A percentile compares a stretch with the other conserved stretches of the same genome.
Conservation (phyloP, 2,329 filamentous ascomycete genomes). For the Neoarthrinium moseri region DNA sequence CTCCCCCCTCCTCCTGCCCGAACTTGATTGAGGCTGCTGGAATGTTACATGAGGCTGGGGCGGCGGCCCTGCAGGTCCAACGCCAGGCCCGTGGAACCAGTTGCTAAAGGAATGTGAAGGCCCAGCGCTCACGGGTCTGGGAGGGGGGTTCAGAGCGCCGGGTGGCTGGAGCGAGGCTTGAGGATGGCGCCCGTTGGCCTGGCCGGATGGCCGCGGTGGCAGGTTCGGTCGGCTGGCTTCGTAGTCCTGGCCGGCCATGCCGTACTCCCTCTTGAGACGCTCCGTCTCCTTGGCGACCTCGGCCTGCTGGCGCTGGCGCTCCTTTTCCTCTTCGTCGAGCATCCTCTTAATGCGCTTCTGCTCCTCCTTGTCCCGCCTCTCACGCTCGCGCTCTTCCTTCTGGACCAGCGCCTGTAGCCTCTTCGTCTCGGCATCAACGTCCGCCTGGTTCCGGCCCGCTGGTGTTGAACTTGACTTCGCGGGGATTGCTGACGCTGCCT, state of each 20-base stretch:
- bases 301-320: conserved; percentile 53
- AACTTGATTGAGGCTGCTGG: conserved; percentile 45
- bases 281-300: conserved; percentile 80
- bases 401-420: conserved; percentile 61
- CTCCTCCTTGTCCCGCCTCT: conserved; percentile 53
- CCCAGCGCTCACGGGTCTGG: conserved; percentile 48
- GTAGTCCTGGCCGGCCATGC: conserved; percentile 49
- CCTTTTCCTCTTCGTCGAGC: conserved; percentile 65
- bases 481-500: conserved; percentile 26
- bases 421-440: conserved; percentile 74
- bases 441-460: conserved; percentile 33
- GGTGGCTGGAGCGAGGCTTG: conserved; percentile 25
- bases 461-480: conserved; percentile 21
- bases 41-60: conserved; percentile 25
- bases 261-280: conserved; percentile 68
- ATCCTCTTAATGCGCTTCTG: conserved; percentile 61
- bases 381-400: conserved; percentile 53
- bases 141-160: conserved; percentile 28
- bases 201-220: conserved; percentile 26
- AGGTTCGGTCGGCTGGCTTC: conserved; percentile 25
- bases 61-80: conserved; percentile 10
- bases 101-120: conserved; percentile 29
- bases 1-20: conserved; percentile 28
- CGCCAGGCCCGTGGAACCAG: conserved; percentile 27
- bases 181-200: conserved; percentile 15